phyloP scores from a whole-genome alignment of 192 early-diverging fungal species.

The Rhizophagus clarus region DNA sequence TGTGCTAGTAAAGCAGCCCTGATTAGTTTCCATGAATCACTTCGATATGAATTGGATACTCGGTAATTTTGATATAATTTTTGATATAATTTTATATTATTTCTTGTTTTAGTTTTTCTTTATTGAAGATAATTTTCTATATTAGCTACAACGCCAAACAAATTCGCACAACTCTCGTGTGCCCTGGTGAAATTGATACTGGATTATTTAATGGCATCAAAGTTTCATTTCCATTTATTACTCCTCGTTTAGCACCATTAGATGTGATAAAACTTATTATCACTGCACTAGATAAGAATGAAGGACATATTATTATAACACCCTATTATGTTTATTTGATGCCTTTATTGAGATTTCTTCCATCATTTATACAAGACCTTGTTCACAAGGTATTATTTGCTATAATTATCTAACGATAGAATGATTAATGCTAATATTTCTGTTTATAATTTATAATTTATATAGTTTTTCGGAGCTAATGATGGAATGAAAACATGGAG shows the following conservation, averaged over 20 bases:
- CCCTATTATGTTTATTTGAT: constrained; percentile 44
- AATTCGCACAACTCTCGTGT: constrained; percentile 70
- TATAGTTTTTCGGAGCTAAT: neutral
- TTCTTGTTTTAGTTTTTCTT: neutral
- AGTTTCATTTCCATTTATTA: constrained; percentile 60
- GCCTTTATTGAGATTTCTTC: constrained; percentile 41
- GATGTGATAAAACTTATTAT: constrained; percentile 64
- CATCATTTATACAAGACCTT: constrained; percentile 40
- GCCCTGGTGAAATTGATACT: constrained; percentile 72
- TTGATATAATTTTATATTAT: neutral
- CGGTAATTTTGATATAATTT: neutral
- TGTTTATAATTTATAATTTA: neutral
- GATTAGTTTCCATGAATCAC: constrained; percentile 68
- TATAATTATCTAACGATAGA: neutral
- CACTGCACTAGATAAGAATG: constrained; percentile 53
- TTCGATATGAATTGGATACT: constrained; percentile 71
- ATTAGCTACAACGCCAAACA: constrained; percentile 55
- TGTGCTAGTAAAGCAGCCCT: constrained; percentile 80
- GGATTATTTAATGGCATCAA: constrained; percentile 71
- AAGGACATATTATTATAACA: constrained; percentile 50
- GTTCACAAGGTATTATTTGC: constrained; percentile 23
- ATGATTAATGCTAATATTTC: neutral
- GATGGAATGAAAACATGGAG: constrained; percentile 30
- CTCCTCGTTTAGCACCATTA: constrained; percentile 59
- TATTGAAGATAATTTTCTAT: neutral